These are phyloP conservation scores for Euptelea pleiosperma DNA, from an alignment of 164 flowering plant species.

Conservation along the genomic window DNA sequence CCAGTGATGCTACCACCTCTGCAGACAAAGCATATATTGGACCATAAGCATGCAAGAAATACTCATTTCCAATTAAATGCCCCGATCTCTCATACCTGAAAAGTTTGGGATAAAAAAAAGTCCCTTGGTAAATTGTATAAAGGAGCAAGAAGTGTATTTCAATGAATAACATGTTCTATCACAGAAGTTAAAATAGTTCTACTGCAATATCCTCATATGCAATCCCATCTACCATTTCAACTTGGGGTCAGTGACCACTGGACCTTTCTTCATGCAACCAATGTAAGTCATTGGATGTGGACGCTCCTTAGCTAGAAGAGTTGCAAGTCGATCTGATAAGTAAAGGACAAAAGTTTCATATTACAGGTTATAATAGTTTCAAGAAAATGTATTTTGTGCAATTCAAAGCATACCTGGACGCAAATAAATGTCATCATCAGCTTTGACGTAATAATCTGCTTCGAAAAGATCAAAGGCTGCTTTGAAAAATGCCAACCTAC, in stretches of 20 bases:
- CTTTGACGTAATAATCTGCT: constrained; percentile 73
- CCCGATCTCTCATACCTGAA: constrained; percentile 55
- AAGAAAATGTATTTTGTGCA: not conserved
- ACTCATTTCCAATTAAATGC: constrained; percentile 53
- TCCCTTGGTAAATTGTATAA: not conserved
- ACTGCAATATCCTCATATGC: not conserved
- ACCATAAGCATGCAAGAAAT: constrained; percentile 71
- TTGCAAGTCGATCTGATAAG: constrained; percentile 62
- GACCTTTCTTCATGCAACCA: constrained; percentile 89
- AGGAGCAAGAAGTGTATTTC: not conserved
- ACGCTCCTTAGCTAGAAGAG: constrained; percentile 73
- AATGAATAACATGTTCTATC: not conserved
- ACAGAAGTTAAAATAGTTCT: not conserved
- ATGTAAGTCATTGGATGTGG: constrained; percentile 51
- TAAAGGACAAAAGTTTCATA: constrained; percentile 5
- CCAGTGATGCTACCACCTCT: constrained; percentile 52
- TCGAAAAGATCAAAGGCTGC: constrained; percentile 70
- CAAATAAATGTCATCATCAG: constrained; percentile 69
- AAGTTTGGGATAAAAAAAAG: constrained; percentile 8
- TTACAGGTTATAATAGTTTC: not conserved
- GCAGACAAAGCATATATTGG: constrained; percentile 69
- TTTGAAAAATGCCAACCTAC: constrained; percentile 67
- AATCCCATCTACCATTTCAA: constrained; percentile 50
- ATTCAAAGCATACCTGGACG: constrained; percentile 44
- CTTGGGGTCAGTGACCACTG: constrained; percentile 70